Evolutionary conservation across 805 yeast species (phyloP).

Genomic region (Teunomyces stri): DNA sequence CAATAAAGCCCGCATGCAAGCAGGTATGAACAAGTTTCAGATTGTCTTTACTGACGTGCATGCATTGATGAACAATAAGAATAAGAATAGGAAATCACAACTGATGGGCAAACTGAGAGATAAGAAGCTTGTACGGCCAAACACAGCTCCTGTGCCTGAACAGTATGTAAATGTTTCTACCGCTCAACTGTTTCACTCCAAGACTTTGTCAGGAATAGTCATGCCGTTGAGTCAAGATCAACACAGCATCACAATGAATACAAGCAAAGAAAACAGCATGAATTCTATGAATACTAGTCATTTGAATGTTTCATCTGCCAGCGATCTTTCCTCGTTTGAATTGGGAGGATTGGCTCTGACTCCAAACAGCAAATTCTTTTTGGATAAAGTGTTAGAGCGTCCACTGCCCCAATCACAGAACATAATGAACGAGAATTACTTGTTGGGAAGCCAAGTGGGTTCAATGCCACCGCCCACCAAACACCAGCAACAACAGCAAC

Average conservation of each 20-base stretch:
- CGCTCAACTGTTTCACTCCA: not conserved
- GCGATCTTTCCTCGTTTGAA: conserved; percentile 43
- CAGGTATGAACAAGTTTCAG: conserved; percentile 46
- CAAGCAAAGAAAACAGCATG: conserved; percentile 30
- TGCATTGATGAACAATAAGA: conserved; percentile 12
- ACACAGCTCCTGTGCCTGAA: not conserved
- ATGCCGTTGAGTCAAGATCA: conserved; percentile 4
- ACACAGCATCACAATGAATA: conserved; percentile 9
- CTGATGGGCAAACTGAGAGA: not conserved
- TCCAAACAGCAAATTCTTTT: conserved; percentile 38
- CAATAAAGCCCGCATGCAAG: conserved; percentile 23
- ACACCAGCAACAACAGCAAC: conserved; percentile 9
- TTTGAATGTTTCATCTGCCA: conserved; percentile 28
- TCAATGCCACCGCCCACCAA: conserved; percentile 34
- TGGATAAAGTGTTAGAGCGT: conserved; percentile 39
- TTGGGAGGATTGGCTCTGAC: conserved; percentile 36
- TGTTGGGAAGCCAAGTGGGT: conserved; percentile 10
- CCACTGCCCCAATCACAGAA: conserved; percentile 31
- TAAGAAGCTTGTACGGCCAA: not conserved
- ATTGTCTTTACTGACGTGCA: conserved; percentile 44
- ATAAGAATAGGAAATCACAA: conserved; percentile 7
- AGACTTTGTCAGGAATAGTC: not conserved
- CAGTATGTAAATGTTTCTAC: not conserved
- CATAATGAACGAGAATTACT: conserved; percentile 15
- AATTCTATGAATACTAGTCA: conserved; percentile 32